phyloP scores from a whole-genome alignment of 345 rosid species.

The Eucalyptus globulus region DNA sequence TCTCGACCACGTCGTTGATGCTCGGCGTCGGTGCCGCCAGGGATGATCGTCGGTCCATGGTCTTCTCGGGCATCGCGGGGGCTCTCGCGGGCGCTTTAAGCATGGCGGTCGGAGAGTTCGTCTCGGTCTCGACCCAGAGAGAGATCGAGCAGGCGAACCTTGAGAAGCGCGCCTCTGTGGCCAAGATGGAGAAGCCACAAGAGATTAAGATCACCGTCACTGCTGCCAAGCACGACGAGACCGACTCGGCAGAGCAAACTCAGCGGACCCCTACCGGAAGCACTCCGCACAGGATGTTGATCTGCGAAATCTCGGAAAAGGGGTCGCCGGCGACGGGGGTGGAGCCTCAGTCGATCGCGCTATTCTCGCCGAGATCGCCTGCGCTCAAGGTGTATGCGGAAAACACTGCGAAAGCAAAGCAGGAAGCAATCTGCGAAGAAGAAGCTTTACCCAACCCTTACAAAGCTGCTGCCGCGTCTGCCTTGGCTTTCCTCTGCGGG shows the following conservation, averaged over 20 bases:
- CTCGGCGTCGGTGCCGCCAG: slow-evolving; percentile 37
- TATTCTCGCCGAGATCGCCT: slow-evolving; percentile 1
- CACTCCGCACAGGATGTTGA: background rate
- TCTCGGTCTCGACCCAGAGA: slow-evolving; percentile 42
- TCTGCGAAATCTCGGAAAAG: background rate
- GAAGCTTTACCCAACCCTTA: slow-evolving; percentile 22
- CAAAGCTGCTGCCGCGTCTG: slow-evolving; percentile 13
- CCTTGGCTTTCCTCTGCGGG: slow-evolving; percentile 21
- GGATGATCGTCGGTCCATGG: slow-evolving; percentile 27
- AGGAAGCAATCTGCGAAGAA: background rate
- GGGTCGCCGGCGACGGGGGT: background rate
- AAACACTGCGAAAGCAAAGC: background rate
- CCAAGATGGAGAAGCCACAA: background rate
- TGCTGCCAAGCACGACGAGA: background rate
- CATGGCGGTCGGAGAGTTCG: slow-evolving; percentile 52
- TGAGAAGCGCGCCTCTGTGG: background rate
- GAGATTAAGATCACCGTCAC: background rate
- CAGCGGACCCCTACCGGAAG: background rate
- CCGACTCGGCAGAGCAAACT: background rate
- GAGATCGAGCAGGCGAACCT: slow-evolving; percentile 21
- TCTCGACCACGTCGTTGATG: slow-evolving; percentile 39
- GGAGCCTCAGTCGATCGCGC: background rate
- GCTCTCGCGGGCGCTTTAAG: slow-evolving; percentile 49
- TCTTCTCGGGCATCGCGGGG: slow-evolving; percentile 36
- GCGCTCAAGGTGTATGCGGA: background rate